Evolutionary conservation across 1,139 yeast genomes (phyloP).

Genomic region (Zygosaccharomyces pseudobailii): DNA sequence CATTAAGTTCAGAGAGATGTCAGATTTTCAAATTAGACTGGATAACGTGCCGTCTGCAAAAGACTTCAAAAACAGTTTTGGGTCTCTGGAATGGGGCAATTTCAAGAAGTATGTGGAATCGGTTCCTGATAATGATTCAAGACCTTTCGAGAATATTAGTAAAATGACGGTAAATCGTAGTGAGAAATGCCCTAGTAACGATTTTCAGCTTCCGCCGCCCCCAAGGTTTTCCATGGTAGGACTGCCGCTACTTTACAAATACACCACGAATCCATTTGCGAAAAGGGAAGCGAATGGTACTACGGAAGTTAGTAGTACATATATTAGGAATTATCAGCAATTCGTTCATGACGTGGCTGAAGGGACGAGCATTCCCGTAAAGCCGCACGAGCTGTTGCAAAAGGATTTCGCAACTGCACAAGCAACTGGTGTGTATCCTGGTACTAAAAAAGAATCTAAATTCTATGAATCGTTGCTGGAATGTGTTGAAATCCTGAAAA

Average conservation of each 20-base stretch:
- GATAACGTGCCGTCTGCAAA: conserved; percentile 49
- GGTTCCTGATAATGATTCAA: conserved; percentile 39
- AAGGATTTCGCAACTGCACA: conserved; percentile 35
- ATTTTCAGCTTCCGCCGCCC: conserved; percentile 78
- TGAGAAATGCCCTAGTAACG: conserved; percentile 34
- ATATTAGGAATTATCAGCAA: conserved; percentile 36
- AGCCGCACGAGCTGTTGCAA: conserved; percentile 41
- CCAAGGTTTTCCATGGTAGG: conserved; percentile 73
- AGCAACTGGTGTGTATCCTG: conserved; percentile 27
- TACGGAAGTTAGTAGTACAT: conserved; percentile 36
- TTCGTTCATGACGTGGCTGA: conserved; percentile 28
- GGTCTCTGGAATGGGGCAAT: conserved; percentile 29
- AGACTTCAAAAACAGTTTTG: conserved; percentile 36
- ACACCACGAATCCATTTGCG: conserved; percentile 54
- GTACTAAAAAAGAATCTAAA: conserved; percentile 34
- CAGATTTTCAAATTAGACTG: conserved; percentile 78
- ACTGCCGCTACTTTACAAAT: conserved; percentile 70
- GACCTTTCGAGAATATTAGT: conserved; percentile 30
- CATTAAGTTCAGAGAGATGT: conserved; percentile 75
- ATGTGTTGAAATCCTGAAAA: conserved; percentile 46
- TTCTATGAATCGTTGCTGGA: conserved; percentile 37
- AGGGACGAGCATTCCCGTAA: conserved; percentile 38
- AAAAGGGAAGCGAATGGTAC: conserved; percentile 47
- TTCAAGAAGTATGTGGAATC: conserved; percentile 40
- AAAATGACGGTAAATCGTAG: conserved; percentile 32